Evolutionary conservation across 2,329 filamentous ascomycete genomes (phyloP).

Genomic region (Fusarium fujikuroi): DNA sequence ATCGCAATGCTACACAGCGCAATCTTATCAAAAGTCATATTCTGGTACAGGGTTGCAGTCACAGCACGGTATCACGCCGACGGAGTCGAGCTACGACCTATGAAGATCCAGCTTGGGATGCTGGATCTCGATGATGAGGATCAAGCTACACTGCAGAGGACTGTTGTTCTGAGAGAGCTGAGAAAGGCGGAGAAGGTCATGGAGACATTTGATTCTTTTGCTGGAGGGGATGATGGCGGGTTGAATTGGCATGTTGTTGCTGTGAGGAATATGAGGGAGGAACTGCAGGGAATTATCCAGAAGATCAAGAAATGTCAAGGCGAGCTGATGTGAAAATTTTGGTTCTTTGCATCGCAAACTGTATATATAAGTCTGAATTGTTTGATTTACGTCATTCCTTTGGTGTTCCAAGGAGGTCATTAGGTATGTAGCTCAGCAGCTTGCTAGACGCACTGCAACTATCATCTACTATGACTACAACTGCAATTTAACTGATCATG

Average conservation of each 20-base stretch:
- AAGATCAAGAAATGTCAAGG: slow-evolving; percentile 13
- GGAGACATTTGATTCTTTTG: slow-evolving; percentile 16
- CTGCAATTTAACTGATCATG: accelerated
- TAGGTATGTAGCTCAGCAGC: background rate
- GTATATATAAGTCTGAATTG: too few species aligned
- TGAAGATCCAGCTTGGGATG: slow-evolving; percentile 27
- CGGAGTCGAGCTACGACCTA: background rate
- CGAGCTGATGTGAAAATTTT: background rate
- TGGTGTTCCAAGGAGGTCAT: accelerated
- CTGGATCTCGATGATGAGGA: slow-evolving; percentile 27
- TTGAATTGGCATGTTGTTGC: slow-evolving; percentile 12
- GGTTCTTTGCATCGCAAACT: accelerated
- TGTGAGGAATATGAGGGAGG: slow-evolving; percentile 16
- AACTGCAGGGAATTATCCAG: slow-evolving; percentile 16
- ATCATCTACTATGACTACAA: background rate
- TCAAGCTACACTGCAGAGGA: slow-evolving; percentile 9
- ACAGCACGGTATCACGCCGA: slow-evolving; percentile 4
- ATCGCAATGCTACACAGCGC: slow-evolving; percentile 18
- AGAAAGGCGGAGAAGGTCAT: slow-evolving; percentile 20
- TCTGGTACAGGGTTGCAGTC: slow-evolving; percentile 24
- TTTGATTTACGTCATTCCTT: background rate
- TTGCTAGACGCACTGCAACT: too few species aligned
- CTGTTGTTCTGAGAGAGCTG: slow-evolving; percentile 10
- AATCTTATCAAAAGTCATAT: slow-evolving; percentile 25
- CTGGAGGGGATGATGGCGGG: background rate